A percentile compares a stretch with the other conserved stretches of the same genome.
phyloP scores from a whole-genome alignment of 2,329 filamentous ascomycete genomes.

The Scortechinia acanthostroma region DNA sequence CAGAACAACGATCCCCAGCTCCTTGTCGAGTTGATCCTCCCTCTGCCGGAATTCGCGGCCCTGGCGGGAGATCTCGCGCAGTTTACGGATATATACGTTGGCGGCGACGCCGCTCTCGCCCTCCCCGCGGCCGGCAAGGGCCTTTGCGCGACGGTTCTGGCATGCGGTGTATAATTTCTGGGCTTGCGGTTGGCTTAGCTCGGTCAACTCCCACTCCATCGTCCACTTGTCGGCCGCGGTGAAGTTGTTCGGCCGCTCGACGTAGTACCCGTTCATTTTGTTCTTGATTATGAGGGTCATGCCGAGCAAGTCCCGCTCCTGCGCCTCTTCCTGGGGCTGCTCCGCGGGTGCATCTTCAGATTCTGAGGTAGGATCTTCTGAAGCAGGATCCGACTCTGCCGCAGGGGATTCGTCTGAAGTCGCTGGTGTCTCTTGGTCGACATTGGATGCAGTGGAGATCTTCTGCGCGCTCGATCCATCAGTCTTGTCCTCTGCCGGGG shows the following conservation, averaged over 20 bases:
- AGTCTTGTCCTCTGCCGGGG: no score
- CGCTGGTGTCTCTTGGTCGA: no score
- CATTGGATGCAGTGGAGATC: not conserved
- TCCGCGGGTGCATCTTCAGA: not conserved
- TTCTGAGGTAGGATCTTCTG: not conserved
- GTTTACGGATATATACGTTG: constrained; percentile 29
- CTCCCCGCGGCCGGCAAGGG: constrained; percentile 21
- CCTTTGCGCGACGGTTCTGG: constrained; percentile 43
- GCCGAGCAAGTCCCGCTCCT: constrained; percentile 42
- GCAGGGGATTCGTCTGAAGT: constrained; percentile 4
- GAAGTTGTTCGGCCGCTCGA: constrained; percentile 50
- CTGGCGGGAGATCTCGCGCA: constrained; percentile 11
- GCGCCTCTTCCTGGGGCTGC: not conserved
- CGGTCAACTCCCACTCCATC: constrained; percentile 71
- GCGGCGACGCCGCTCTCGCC: constrained; percentile 37
- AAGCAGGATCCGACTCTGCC: constrained; percentile 4
- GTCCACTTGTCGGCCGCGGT: constrained; percentile 45
- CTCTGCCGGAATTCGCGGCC: not conserved
- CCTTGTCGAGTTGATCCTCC: not conserved
- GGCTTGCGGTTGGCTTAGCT: constrained; percentile 40
- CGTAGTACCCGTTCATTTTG: constrained; percentile 58
- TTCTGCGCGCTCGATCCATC: not conserved
- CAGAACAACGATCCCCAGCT: not conserved
- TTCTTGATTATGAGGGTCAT: constrained; percentile 70
- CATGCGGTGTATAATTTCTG: constrained; percentile 44